phyloP scores from a whole-genome alignment of 2,329 filamentous ascomycete genomes.

The Exophiala aquamarina region DNA sequence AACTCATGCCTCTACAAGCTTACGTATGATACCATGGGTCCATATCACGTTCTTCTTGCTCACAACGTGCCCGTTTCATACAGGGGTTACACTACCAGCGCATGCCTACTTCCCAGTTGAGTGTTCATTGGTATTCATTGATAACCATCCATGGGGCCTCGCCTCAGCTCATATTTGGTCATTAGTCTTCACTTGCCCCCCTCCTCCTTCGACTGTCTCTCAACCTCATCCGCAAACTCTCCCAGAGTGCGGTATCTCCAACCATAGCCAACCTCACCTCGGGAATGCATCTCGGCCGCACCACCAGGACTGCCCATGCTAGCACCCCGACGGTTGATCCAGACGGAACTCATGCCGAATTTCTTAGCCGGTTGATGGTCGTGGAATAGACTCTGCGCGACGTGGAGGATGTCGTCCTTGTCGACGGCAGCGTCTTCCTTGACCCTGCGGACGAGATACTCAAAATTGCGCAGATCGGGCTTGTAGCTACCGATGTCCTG shows the following conservation, averaged over 20 bases:
- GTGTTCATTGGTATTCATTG: too few species aligned
- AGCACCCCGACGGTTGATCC: constrained; percentile 58
- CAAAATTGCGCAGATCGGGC: constrained; percentile 63
- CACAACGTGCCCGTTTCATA: too few species aligned
- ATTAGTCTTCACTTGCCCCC: too few species aligned
- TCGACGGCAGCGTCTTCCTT: constrained; percentile 55
- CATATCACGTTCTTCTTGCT: too few species aligned
- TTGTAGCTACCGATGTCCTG: constrained; percentile 72
- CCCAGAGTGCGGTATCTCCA: constrained; percentile 61
- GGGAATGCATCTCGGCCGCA: constrained; percentile 37
- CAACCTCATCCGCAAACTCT: constrained; percentile 60
- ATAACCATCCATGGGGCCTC: too few species aligned
- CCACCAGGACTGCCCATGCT: constrained; percentile 12
- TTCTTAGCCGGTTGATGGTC: constrained; percentile 66
- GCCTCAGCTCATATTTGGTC: too few species aligned
- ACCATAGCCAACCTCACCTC: constrained; percentile 44
- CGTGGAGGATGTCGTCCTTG: constrained; percentile 61
- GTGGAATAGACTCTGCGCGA: constrained; percentile 65
- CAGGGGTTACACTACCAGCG: too few species aligned
- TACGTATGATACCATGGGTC: too few species aligned
- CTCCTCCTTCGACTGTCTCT: constrained; percentile 37
- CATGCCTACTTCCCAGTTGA: too few species aligned
- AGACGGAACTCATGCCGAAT: constrained; percentile 60
- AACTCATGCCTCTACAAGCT: too few species aligned
- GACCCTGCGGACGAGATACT: constrained; percentile 59